Evolutionary conservation across 345 rosid species (phyloP).

Genomic region (Eucalyptus marginata): DNA sequence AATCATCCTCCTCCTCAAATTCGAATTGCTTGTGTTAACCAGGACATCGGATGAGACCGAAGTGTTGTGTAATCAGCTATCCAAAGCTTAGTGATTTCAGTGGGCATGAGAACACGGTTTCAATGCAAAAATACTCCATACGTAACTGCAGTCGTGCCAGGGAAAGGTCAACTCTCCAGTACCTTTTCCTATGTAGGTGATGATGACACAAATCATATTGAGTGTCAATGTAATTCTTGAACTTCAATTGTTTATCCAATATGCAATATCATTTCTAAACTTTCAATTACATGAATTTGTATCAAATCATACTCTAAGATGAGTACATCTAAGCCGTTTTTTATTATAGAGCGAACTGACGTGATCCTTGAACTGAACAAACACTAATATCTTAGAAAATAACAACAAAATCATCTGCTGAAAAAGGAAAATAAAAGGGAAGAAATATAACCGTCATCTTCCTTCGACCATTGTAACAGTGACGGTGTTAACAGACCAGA

Average conservation of each 20-base stretch:
- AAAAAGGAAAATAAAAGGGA: background rate
- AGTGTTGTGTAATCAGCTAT: background rate
- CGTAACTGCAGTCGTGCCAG: background rate
- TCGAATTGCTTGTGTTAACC: background rate
- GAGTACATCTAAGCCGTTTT: background rate
- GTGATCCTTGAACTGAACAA: background rate
- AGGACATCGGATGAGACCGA: background rate
- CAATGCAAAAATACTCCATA: background rate
- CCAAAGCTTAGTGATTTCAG: background rate
- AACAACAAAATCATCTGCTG: background rate
- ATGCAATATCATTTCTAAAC: background rate
- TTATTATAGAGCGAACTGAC: background rate
- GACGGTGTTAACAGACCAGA: background rate
- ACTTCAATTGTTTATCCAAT: background rate
- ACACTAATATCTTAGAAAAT: background rate
- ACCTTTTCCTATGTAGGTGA: background rate
- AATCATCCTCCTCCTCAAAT: background rate
- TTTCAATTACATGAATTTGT: background rate
- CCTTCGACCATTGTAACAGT: background rate
- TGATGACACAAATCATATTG: background rate
- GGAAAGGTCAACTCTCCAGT: background rate
- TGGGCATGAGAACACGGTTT: background rate
- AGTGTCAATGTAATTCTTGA: background rate
- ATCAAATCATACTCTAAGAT: background rate
- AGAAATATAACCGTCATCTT: background rate